Evolutionary conservation across 805 yeast species (phyloP), one percentile per base, ranked within the genome.

Genomic region (Candida parachauliodes): DNA sequence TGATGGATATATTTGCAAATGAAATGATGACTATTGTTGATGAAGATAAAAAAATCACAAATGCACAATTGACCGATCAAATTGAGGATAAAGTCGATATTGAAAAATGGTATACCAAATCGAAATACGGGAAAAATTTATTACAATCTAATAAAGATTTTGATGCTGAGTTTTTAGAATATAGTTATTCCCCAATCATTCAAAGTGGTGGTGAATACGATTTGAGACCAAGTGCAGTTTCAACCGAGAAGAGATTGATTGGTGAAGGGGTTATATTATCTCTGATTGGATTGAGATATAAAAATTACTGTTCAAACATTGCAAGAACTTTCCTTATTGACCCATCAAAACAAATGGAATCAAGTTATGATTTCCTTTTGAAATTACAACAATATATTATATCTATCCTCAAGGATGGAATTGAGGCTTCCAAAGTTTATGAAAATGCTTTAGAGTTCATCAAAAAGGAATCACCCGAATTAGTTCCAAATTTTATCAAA

Each of bases 141-240:
- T 81, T 83, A 32, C 66, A 74, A 23, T 47, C 62, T 19, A 41
- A 48, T 34, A 52, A 52, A 27, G 91, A 83, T 38, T 83, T 88
- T 44, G 95, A 88, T 51, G 68, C 82, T 4, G 79, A 77, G 44
- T 76, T 79, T 45, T 64, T 91, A 15, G 98, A 91, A 57, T 91
- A 97, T 96, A 85, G 95, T 47, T 88, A 86, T 59, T 79, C 88
- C 39, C 97, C 98, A 20, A 85, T 88, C 36, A 74, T 88, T 37
- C 95, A 88, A 64, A 83, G 94, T 49, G 95, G 95, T 38, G 88
- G 87, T 24, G 78, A 79, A 39, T 89, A 80, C 54, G 95, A 88
- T 59, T 68, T 89, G 53, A 81, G 75, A 51, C 89, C 94, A 29
- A 80, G 91, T 40, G 95, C 95, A 1, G 77, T 80, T 40, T 82